phyloP scores from a whole-genome alignment of 441 rosid species.

The Eruca vesicaria region DNA sequence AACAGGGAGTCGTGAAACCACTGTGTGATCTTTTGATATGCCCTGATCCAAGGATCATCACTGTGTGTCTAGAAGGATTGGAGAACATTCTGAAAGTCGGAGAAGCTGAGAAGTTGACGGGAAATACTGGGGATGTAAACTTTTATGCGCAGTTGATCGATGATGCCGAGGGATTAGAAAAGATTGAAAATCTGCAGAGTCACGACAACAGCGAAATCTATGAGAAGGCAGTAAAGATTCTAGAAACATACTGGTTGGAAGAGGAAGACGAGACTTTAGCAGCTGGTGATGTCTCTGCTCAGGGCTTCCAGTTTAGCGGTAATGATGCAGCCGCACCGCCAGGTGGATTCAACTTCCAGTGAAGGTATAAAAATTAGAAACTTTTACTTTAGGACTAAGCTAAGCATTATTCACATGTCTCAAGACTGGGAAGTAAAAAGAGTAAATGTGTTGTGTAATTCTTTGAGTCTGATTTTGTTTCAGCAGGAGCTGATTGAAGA shows the following conservation, averaged over 20 bases:
- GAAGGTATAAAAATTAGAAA: constrained; percentile 28
- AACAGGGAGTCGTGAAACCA: constrained; percentile 63
- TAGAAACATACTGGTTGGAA: constrained; percentile 71
- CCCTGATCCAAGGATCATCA: constrained; percentile 70
- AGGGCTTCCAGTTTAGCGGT: constrained; percentile 57
- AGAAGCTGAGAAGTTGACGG: constrained; percentile 52
- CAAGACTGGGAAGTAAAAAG: background rate
- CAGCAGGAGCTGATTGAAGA: constrained; percentile 23
- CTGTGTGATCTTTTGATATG: constrained; percentile 63
- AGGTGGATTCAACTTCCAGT: constrained; percentile 62
- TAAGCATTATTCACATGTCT: background rate
- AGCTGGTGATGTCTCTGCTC: constrained; percentile 44
- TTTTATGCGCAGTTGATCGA: constrained; percentile 55
- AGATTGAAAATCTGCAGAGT: constrained; percentile 68
- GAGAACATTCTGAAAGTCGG: constrained; percentile 69
- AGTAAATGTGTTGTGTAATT: background rate
- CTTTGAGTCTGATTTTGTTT: constrained; percentile 4
- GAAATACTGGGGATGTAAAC: constrained; percentile 52
- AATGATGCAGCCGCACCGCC: constrained; percentile 47
- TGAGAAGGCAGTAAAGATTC: constrained; percentile 71
- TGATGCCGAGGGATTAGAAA: constrained; percentile 71
- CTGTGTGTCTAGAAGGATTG: constrained; percentile 69
- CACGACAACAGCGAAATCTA: constrained; percentile 73
- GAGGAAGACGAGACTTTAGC: constrained; percentile 62
- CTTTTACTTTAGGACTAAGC: background rate